Evolutionary conservation across 345 rosid genomes (phyloP).

Genomic region (Anastatica hierochuntica): DNA sequence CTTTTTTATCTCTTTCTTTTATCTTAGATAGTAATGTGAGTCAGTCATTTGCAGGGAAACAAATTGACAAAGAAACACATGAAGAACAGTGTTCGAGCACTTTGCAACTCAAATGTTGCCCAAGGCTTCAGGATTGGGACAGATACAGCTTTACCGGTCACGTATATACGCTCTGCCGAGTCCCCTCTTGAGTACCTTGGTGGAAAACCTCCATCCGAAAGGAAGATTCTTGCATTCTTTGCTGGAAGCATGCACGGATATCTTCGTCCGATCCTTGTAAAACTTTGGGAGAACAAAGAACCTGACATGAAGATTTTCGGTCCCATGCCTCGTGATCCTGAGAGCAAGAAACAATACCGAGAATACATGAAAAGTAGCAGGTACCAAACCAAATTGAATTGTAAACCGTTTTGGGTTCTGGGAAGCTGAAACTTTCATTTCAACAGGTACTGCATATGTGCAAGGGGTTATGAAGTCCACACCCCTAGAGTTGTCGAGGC

Average conservation of each 20-base stretch:
- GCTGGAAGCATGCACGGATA: slow-evolving; percentile 89
- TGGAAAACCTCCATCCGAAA: slow-evolving; percentile 53
- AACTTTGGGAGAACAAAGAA: slow-evolving; percentile 62
- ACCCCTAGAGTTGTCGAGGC: slow-evolving; percentile 82
- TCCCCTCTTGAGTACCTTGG: slow-evolving; percentile 52
- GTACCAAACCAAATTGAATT: neutral
- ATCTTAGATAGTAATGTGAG: no score
- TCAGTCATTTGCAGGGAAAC: slow-evolving; percentile 60
- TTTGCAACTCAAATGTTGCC: slow-evolving; percentile 70
- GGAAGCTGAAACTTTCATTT: neutral
- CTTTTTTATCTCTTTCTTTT: no score
- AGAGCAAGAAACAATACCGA: slow-evolving; percentile 49
- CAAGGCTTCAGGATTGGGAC: slow-evolving; percentile 62
- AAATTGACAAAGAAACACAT: slow-evolving; percentile 40
- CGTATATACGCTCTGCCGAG: slow-evolving; percentile 53
- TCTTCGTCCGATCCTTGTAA: slow-evolving; percentile 54
- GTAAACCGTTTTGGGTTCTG: neutral
- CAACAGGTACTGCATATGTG: slow-evolving; percentile 59
- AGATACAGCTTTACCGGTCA: slow-evolving; percentile 65
- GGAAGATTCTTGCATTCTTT: slow-evolving; percentile 68
- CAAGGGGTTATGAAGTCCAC: slow-evolving; percentile 85
- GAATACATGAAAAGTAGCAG: slow-evolving; percentile 83
- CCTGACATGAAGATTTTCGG: slow-evolving; percentile 76
- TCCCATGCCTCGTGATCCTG: slow-evolving; percentile 52
- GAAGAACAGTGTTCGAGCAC: slow-evolving; percentile 54